phyloP scores from a whole-genome alignment of 2,329 filamentous ascomycete genomes.

The Monilinia laxa region DNA sequence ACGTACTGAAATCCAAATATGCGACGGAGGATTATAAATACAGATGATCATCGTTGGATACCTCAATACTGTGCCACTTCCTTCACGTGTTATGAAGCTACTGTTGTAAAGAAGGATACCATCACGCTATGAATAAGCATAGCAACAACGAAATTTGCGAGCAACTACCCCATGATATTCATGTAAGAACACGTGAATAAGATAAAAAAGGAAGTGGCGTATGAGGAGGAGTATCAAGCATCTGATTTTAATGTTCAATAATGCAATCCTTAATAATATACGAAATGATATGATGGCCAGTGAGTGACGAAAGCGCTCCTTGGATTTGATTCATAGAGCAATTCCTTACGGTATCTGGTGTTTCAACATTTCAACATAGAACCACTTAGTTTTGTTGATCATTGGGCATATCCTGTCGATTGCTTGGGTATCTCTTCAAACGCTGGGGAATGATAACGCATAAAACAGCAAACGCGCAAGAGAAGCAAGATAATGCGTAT shows the following conservation, averaged over 20 bases:
- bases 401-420: not conserved
- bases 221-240: conserved; percentile 1
- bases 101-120: not conserved
- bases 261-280: conserved; percentile 4
- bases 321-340: not conserved
- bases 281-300: conserved; percentile 2
- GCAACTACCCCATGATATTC: not conserved
- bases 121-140: conserved; percentile 14
- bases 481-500: not conserved
- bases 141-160: not conserved
- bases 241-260: conserved; percentile 12
- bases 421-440: not conserved
- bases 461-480: conserved; percentile 13
- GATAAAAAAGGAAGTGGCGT: conserved; percentile 1
- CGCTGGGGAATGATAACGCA: conserved; percentile 8
- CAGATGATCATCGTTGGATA: not conserved
- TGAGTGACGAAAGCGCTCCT: conserved; percentile 7
- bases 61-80: conserved; percentile 7
- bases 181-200: not conserved
- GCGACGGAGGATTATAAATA: not conserved
- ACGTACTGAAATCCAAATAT: not conserved
- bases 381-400: conserved; percentile 8
- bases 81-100: not conserved
- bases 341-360: not conserved
- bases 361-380: conserved; percentile 8